These are phyloP conservation scores for Cordyceps cicadae DNA, from an alignment of 2,329 filamentous ascomycete genomes.

Conservation along the genomic window DNA sequence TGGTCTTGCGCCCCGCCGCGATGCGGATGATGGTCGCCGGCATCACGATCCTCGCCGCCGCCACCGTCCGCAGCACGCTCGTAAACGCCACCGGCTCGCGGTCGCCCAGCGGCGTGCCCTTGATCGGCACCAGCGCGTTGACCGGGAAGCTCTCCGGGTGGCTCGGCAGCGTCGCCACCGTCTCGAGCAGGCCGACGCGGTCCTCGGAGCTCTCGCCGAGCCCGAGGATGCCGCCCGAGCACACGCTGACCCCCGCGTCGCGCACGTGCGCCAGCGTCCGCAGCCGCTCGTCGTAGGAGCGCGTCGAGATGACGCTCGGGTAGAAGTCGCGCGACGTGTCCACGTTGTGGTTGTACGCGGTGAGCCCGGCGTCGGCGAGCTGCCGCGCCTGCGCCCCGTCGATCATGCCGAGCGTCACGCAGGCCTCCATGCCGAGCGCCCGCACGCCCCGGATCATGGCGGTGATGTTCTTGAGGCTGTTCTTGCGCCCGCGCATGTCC, in stretches of 20 bases:
- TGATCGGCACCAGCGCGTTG: slow-evolving; percentile 84
- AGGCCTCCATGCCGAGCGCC: slow-evolving; percentile 78
- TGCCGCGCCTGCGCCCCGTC: slow-evolving; percentile 71
- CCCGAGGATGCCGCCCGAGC: slow-evolving; percentile 80
- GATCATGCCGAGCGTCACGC: slow-evolving; percentile 92
- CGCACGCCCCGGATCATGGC: slow-evolving; percentile 78
- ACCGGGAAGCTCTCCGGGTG: slow-evolving; percentile 90
- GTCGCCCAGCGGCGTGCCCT: slow-evolving; percentile 77
- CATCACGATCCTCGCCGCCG: slow-evolving; percentile 75
- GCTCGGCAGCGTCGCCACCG: slow-evolving; percentile 67
- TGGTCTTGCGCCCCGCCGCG: slow-evolving; percentile 73
- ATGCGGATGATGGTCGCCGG: slow-evolving; percentile 79
- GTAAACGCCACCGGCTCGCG: slow-evolving; percentile 66
- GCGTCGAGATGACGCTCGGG: slow-evolving; percentile 74
- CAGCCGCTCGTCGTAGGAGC: slow-evolving; percentile 79
- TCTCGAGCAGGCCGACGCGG: slow-evolving; percentile 75
- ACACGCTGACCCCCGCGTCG: slow-evolving; percentile 81
- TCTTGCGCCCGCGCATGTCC: slow-evolving; percentile 87
- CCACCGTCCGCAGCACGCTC: slow-evolving; percentile 71
- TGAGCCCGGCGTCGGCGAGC: slow-evolving; percentile 74
- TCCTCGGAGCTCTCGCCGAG: slow-evolving; percentile 72
- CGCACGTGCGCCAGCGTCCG: slow-evolving; percentile 72
- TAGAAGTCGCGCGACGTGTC: slow-evolving; percentile 88
- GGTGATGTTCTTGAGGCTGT: slow-evolving; percentile 72
- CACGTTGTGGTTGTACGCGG: slow-evolving; percentile 91